Evolutionary conservation across 108 stramenopile genomes (phyloP), one percentile per base, ranked within the genome.

Genomic region (Cyclotella sp.): DNA sequence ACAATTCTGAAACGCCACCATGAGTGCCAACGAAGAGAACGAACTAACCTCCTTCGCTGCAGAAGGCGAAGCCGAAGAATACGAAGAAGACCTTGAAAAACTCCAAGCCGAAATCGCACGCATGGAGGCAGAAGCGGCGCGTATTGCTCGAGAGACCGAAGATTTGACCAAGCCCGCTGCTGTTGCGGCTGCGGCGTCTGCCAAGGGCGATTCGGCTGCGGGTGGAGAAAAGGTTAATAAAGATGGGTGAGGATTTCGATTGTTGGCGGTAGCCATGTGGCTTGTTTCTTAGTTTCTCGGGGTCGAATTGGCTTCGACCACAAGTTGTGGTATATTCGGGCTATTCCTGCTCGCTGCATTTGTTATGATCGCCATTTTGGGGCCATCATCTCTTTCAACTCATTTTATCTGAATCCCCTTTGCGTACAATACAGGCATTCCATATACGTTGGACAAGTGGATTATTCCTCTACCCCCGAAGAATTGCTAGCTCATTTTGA

Each of bases 401-500:
- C 26, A 62, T 22, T 29, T 44, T 15, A 28, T 53, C 24, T 10
- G 18, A 16, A 7, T 44, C 49, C 28, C 34, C 41, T 47, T 47
- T 30, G 30, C 45, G 44, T 43, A 19, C 28, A 9, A 9, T 9
- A 27, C 18, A 70, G 84, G 75, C 71, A 89, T 55, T 90, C 90
- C 9, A 87, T 97, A 68, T 98, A 98, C 84, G 98, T 99, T 9
- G 98, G 98, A 8, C 97, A 99, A 78, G 97, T 99, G 26, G 97
- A 98, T 70, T 98, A 99, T 87, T 88, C 94, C 15, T 85, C 97
- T 7, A 97, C 96, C 9, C 96, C 97, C 1, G 97, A 98, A 76
- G 97, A 99, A 68, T 75, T 99, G 40, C 86, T 97, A 61, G 76
- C 90, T 4, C 97, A 98, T 80, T 99, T 99, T 86, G 88, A 94